Evolutionary conservation across 2,329 filamentous ascomycete genomes (phyloP).

Genomic region (Ophiocordyceps unilateralis): DNA sequence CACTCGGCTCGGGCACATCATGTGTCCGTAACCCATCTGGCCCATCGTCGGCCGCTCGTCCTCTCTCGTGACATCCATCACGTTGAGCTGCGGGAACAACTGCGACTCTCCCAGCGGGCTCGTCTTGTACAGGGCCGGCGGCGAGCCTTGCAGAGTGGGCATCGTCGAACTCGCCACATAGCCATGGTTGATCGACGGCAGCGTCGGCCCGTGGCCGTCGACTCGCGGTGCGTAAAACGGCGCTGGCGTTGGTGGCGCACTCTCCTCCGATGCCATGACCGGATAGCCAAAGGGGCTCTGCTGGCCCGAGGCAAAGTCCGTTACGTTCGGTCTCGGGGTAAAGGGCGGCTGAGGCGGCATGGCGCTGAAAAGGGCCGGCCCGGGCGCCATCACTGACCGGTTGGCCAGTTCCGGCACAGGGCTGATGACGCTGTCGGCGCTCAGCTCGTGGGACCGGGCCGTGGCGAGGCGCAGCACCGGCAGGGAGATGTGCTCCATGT

Average conservation of each 20-base stretch:
- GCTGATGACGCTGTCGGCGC: constrained; percentile 48
- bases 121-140: background rate
- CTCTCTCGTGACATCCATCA: too few species aligned
- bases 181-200: background rate
- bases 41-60: too few species aligned
- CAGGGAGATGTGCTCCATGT: constrained; percentile 84
- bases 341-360: background rate
- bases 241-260: too few species aligned
- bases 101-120: background rate
- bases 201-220: too few species aligned
- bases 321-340: background rate
- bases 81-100: background rate
- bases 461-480: constrained; percentile 52
- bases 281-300: constrained; percentile 9
- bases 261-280: constrained; percentile 8
- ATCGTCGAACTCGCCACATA: background rate
- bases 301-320: background rate
- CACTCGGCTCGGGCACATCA: background rate
- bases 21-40: background rate
- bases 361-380: too few species aligned
- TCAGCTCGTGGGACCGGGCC: constrained; percentile 25
- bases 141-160: background rate
- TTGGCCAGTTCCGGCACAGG: constrained; percentile 37
- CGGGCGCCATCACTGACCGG: background rate
- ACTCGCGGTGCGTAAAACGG: too few species aligned